Percentiles rank a stretch among this genome's conserved stretches.
These are phyloP conservation scores for Colletotrichum gloeosporioides DNA, from an alignment of 2,329 filamentous ascomycete species.

Conservation along the genomic window DNA sequence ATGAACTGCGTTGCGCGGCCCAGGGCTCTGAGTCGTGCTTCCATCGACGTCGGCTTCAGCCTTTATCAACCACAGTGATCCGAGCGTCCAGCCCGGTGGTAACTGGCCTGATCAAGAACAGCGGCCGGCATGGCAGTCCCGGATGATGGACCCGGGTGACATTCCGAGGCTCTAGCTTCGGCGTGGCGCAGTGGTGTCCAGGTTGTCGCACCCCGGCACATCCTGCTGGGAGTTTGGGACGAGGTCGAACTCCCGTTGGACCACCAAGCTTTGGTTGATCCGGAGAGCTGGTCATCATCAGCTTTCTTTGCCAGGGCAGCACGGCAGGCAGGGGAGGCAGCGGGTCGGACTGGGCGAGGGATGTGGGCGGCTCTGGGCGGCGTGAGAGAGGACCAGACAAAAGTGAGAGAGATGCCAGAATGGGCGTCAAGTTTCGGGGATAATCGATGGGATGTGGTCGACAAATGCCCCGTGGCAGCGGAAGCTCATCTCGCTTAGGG, in stretches of 20 bases:
- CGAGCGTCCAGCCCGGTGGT: neutral
- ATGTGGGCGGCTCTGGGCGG: conserved; percentile 14
- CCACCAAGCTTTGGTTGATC: conserved; percentile 13
- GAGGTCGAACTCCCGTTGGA: neutral
- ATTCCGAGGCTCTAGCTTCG: conserved; percentile 12
- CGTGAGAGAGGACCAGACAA: neutral
- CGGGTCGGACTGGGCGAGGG: neutral
- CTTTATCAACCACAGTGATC: neutral
- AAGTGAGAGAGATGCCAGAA: neutral
- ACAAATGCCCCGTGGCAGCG: conserved; percentile 15
- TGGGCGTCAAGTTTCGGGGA: neutral
- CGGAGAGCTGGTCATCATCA: conserved; percentile 2
- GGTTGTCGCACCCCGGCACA: conserved; percentile 2
- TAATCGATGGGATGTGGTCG: conserved; percentile 9
- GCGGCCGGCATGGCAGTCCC: conserved; percentile 8
- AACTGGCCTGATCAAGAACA: conserved; percentile 3
- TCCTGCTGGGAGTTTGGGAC: neutral
- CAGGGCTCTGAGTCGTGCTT: conserved; percentile 12
- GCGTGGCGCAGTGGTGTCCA: conserved; percentile 14
- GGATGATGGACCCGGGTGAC: conserved; percentile 3
- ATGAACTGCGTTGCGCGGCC: neutral
- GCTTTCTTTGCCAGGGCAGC: neutral
- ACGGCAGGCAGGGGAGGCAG: neutral
- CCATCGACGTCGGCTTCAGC: conserved; percentile 1
- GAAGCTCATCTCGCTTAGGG: conserved; percentile 24